Evolutionary conservation across 2,329 filamentous ascomycete genomes (phyloP).

Genomic region (Aspergillus quadricinctus): DNA sequence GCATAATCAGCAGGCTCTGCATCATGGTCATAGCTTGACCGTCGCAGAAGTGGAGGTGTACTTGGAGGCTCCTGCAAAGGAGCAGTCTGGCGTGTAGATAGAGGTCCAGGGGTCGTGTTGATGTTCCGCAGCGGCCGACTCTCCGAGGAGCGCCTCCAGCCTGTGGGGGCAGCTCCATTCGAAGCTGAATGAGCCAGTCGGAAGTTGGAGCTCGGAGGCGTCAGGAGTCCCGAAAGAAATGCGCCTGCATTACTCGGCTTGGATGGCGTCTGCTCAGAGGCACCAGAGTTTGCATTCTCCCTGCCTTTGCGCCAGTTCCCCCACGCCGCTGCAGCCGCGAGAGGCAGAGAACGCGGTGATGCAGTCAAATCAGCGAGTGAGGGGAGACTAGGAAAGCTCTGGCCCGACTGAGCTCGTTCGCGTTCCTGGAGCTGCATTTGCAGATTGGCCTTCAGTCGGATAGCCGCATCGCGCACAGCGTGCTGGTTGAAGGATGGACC

Average conservation of each 20-base stretch:
- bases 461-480: conserved; percentile 81
- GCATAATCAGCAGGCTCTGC: conserved; percentile 50
- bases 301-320: conserved; percentile 82
- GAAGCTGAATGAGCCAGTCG: conserved; percentile 56
- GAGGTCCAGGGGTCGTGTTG: conserved; percentile 25
- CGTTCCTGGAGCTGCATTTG: conserved; percentile 98
- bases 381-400: conserved; percentile 68
- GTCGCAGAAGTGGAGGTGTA: conserved; percentile 54
- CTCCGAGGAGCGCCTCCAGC: conserved; percentile 29
- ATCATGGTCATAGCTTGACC: conserved; percentile 56
- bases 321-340: conserved; percentile 93
- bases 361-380: conserved; percentile 71
- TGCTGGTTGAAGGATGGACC: conserved; percentile 72
- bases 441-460: conserved; percentile 86
- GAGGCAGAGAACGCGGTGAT: conserved; percentile 71
- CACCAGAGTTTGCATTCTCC: conserved; percentile 47
- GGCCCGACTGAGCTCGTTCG: conserved; percentile 70
- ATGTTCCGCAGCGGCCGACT: conserved; percentile 31
- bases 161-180: conserved; percentile 26
- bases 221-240: conserved; percentile 76
- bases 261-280: conserved; percentile 55
- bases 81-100: conserved; percentile 29
- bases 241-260: conserved; percentile 54
- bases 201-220: conserved; percentile 74
- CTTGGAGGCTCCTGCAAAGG: conserved; percentile 33